Evolutionary conservation across 164 flowering plant species (phyloP).

Genomic region (Brasenia schreberi): DNA sequence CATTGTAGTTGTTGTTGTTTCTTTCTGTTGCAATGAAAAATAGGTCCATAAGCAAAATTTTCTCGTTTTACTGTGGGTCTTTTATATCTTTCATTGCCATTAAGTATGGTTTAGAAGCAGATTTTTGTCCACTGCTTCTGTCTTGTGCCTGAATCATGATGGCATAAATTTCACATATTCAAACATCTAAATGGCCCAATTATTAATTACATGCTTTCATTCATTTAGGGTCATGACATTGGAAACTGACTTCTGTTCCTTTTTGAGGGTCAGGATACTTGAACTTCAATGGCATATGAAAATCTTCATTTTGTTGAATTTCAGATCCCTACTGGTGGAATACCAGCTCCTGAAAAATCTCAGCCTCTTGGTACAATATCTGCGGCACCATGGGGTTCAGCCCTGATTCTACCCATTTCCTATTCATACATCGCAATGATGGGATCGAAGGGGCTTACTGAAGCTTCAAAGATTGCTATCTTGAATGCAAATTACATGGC

Average conservation of each 20-base stretch:
- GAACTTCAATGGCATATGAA: neutral
- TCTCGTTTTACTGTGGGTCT: no score
- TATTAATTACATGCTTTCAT: no score
- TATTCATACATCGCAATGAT: conserved; percentile 96
- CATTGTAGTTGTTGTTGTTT: no score
- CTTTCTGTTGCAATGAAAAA: no score
- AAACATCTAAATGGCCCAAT: no score
- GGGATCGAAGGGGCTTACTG: conserved; percentile 96
- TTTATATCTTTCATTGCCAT: no score
- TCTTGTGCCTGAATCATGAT: no score
- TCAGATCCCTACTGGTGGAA: conserved; percentile 86
- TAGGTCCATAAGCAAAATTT: no score
- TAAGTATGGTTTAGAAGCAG: no score
- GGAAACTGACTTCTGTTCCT: neutral
- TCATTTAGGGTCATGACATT: no score
- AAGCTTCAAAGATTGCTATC: conserved; percentile 90
- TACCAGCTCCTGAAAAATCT: conserved; percentile 67
- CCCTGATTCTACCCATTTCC: conserved; percentile 93
- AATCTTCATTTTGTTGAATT: neutral
- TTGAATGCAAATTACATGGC: conserved; percentile 99
- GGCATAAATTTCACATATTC: no score
- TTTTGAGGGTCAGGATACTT: neutral
- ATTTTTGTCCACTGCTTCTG: no score
- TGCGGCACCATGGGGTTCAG: conserved; percentile 99
- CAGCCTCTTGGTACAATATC: conserved; percentile 84